Evolutionary conservation across 345 rosid species (phyloP).

Genomic region (Pistacia integerrima): DNA sequence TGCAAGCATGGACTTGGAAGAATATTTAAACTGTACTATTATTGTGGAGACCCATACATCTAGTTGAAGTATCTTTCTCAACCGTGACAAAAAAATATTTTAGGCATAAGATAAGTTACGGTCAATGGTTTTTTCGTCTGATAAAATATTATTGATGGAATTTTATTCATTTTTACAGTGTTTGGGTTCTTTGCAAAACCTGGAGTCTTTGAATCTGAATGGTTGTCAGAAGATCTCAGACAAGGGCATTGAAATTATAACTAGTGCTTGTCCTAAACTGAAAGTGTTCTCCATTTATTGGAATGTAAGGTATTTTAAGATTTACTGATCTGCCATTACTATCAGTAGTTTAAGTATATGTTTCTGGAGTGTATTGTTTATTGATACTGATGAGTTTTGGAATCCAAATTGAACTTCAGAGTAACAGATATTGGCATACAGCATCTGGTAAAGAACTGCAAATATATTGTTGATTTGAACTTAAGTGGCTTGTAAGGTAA

Average conservation of each 20-base stretch:
- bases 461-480: constrained; percentile 65
- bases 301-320: constrained; percentile 76
- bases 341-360: constrained; percentile 1
- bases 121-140: not conserved
- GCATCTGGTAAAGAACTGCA: constrained; percentile 75
- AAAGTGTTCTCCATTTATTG: constrained; percentile 85
- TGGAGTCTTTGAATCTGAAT: constrained; percentile 82
- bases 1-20: not conserved
- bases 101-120: not conserved
- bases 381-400: constrained; percentile 13
- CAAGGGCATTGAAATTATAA: constrained; percentile 70
- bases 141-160: constrained; percentile 9
- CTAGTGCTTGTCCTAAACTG: constrained; percentile 60
- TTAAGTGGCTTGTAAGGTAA: constrained; percentile 97
- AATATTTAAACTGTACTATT: not conserved
- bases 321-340: constrained; percentile 11
- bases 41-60: not conserved
- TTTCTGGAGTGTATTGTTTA: constrained; percentile 14
- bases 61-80: not conserved
- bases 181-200: constrained; percentile 48
- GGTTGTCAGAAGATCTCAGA: constrained; percentile 97
- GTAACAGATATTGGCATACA: constrained; percentile 61
- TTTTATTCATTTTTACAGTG: constrained; percentile 43
- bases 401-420: constrained; percentile 44
- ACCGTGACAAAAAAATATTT: not conserved